phyloP scores from a whole-genome alignment of 192 early-diverging fungal species.

The Podila epigama region DNA sequence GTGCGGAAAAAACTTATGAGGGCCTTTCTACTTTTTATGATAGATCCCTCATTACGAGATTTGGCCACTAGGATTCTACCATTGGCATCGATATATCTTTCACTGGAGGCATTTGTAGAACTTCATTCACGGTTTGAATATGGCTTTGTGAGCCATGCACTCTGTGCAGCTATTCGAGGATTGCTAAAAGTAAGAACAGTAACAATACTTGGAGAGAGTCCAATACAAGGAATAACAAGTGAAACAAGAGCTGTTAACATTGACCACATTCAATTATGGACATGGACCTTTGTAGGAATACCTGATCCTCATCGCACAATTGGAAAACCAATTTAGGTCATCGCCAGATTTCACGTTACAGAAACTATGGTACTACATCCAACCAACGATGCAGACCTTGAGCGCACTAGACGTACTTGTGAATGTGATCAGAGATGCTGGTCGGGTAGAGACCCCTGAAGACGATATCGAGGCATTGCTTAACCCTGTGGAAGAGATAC shows the following conservation, averaged over 20 bases:
- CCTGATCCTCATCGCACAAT: slow-evolving; percentile 80
- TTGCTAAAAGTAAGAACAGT: slow-evolving; percentile 74
- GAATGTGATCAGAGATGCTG: slow-evolving; percentile 45
- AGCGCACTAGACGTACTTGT: slow-evolving; percentile 54
- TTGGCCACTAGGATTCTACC: slow-evolving; percentile 83
- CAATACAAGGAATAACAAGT: neutral
- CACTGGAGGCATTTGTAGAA: slow-evolving; percentile 80
- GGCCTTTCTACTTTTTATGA: slow-evolving; percentile 16
- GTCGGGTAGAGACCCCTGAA: slow-evolving; percentile 27
- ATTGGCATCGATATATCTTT: slow-evolving; percentile 75
- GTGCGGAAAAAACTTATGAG: neutral
- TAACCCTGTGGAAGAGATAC: slow-evolving; percentile 53
- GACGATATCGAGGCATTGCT: slow-evolving; percentile 56
- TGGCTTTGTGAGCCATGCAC: slow-evolving; percentile 89
- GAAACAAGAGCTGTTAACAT: too few species aligned
- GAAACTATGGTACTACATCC: slow-evolving; percentile 90
- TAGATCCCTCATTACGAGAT: slow-evolving; percentile 72
- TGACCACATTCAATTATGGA: neutral
- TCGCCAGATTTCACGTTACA: slow-evolving; percentile 85
- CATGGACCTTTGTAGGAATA: slow-evolving; percentile 71
- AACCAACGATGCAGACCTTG: slow-evolving; percentile 74
- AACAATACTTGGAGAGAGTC: too few species aligned
- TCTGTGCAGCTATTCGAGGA: slow-evolving; percentile 80
- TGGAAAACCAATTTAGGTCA: slow-evolving; percentile 84
- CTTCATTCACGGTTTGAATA: slow-evolving; percentile 77